These are phyloP conservation scores for Zygoascus sp. DNA, from an alignment of 1,139 yeast species.

Conservation along the genomic window DNA sequence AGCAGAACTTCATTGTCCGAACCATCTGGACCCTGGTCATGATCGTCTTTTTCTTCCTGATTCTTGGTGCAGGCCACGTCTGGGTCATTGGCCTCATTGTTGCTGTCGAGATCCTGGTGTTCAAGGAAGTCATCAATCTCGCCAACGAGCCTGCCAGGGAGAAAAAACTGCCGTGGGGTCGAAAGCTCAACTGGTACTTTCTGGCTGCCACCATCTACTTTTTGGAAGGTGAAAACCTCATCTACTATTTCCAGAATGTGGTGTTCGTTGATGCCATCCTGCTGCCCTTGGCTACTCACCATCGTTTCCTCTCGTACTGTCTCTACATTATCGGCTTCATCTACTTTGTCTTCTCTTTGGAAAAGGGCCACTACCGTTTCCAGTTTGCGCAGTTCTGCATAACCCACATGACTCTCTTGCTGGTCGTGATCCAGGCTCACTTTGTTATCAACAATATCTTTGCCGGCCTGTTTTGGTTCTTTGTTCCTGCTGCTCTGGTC, in stretches of 20 bases:
- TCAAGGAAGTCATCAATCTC: constrained; percentile 78
- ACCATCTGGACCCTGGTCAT: constrained; percentile 94
- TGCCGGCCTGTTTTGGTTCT: constrained; percentile 91
- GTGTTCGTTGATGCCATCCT: constrained; percentile 40
- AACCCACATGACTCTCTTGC: constrained; percentile 86
- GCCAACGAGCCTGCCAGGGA: constrained; percentile 85
- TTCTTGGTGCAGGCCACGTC: constrained; percentile 82
- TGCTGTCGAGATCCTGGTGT: constrained; percentile 72
- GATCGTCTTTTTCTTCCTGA: constrained; percentile 68
- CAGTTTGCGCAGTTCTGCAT: constrained; percentile 93
- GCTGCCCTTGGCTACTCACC: constrained; percentile 55
- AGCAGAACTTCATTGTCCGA: constrained; percentile 78
- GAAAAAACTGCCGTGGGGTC: constrained; percentile 75
- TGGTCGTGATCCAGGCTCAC: constrained; percentile 93
- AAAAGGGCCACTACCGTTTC: constrained; percentile 82
- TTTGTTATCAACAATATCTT: constrained; percentile 85
- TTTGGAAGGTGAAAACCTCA: constrained; percentile 80
- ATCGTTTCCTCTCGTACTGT: constrained; percentile 77
- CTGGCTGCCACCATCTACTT: constrained; percentile 75
- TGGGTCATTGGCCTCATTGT: constrained; percentile 71
- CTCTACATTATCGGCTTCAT: constrained; percentile 85
- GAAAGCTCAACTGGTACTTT: constrained; percentile 80
- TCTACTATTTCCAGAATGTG: constrained; percentile 53
- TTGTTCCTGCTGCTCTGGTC: constrained; percentile 86
- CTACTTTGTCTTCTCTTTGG: constrained; percentile 81